Evolutionary conservation across 352 stramenopile species (phyloP).

Genomic region (Globisporangium cylindrosporum): DNA sequence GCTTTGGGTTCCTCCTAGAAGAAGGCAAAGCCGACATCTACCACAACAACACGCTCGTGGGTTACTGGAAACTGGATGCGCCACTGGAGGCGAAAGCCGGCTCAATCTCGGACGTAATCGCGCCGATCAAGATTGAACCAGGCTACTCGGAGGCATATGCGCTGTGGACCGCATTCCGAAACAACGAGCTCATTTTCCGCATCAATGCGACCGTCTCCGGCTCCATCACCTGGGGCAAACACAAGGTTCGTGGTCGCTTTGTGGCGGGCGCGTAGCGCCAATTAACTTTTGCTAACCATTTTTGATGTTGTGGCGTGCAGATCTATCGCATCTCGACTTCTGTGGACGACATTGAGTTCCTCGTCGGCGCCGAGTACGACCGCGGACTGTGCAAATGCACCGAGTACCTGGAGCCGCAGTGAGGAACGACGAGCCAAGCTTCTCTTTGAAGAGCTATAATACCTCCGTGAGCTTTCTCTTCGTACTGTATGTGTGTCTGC

Average conservation of each 20-base stretch:
- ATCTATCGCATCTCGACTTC: constrained; percentile 81
- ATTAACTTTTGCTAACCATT: neutral
- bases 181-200: constrained; percentile 72
- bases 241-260: constrained; percentile 53
- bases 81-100: constrained; percentile 64
- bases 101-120: constrained; percentile 77
- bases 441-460: neutral
- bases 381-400: constrained; percentile 81
- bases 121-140: constrained; percentile 66
- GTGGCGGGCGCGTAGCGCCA: neutral
- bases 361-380: constrained; percentile 85
- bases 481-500: neutral
- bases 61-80: constrained; percentile 67
- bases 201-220: constrained; percentile 80
- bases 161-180: constrained; percentile 70
- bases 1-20: constrained; percentile 80
- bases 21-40: constrained; percentile 78
- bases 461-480: neutral
- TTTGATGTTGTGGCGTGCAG: constrained; percentile 21
- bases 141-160: constrained; percentile 58
- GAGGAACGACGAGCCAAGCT: neutral
- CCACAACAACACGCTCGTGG: constrained; percentile 68
- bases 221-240: constrained; percentile 75
- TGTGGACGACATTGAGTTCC: constrained; percentile 77
- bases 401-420: constrained; percentile 64